Evolutionary conservation across 2,329 filamentous ascomycete genomes (phyloP), one percentile per base, ranked within the genome.

Genomic region (Trichophyton equinum): DNA sequence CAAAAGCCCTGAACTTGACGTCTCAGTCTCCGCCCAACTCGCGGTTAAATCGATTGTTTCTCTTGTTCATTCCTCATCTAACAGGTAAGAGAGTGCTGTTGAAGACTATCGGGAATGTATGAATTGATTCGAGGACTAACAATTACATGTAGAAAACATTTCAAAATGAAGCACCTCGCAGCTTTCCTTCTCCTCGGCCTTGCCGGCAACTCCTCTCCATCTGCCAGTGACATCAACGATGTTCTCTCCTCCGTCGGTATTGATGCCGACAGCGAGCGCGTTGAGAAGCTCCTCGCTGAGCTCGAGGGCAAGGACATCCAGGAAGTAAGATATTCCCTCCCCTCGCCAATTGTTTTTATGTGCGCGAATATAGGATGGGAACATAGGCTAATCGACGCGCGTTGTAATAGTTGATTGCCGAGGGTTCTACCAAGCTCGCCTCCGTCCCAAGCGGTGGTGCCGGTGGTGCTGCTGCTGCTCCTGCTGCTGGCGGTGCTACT

Each of bases 41-140:
- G 89, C 91, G 92, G 92, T 96, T 96, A 95, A 97, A 95, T 87
- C 85, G 92, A 97, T 97, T 97, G 92, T 91, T 76, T 79, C 78
- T 80, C 78, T 69, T 76, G 77, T 80, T 80, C 78, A 69, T 65
- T 66, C 68, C 68, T 7, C n/a, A 25, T 51, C 13, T 51, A 15
- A 51, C 46, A 25, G 46, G 56, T 58, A 44, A 18, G 40, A 15
- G 25, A 42, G 33, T 20, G 20, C 56, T 58, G 20, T 11, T 47
- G 8, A 25, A 8, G 3, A 3, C 15, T 3, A 18, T 4, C n/a
- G n/a, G 40, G 40, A 3, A 33, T 3, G 8, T 5, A 27, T 13
- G 9, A 22, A 7, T 25, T 15, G 9, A 30, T 18, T 30, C 11
- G 15, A 36, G 20, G 46, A 33, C 36, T 22, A 7, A 13, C 11